Conservation (phyloP, 176 grass and related monocot genomes). For the Paspalum notatum region DNA sequence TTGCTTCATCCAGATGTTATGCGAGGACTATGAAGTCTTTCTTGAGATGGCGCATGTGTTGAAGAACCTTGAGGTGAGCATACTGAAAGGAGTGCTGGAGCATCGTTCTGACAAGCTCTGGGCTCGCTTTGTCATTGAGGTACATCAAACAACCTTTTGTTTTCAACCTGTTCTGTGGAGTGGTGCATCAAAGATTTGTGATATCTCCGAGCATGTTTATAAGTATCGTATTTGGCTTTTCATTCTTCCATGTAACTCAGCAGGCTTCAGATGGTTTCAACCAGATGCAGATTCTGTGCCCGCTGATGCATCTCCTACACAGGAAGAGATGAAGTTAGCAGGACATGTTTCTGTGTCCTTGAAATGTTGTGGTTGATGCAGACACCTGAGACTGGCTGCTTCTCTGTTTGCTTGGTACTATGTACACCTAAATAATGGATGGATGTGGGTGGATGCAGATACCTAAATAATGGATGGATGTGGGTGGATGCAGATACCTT, state of each 20-base stretch:
- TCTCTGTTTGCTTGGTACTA: neutral
- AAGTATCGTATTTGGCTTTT: neutral
- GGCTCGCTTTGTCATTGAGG: slow-evolving; percentile 70
- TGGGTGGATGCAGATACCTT: too few species aligned
- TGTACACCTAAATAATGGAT: neutral
- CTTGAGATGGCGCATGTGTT: slow-evolving; percentile 59
- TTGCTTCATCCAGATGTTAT: slow-evolving; percentile 56
- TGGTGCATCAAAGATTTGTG: neutral
- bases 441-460: neutral
- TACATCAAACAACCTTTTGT: slow-evolving; percentile 19
- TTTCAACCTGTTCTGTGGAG: neutral
- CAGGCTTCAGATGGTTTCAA: slow-evolving; percentile 57
- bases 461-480: neutral
- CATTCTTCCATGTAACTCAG: neutral
- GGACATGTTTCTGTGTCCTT: neutral
- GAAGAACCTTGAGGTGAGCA: slow-evolving; percentile 53
- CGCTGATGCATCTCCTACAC: slow-evolving; percentile 69
- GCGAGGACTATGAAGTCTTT: slow-evolving; percentile 58
- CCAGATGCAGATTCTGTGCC: slow-evolving; percentile 73
- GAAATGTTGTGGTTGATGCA: neutral
- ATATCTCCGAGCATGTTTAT: neutral
- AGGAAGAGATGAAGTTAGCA: slow-evolving; percentile 29
- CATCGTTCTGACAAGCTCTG: slow-evolving; percentile 48
- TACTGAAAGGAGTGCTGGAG: slow-evolving; percentile 70
- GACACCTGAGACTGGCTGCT: neutral